Evolutionary conservation across 345 rosid species (phyloP).

Genomic region (Triadica sebifera): DNA sequence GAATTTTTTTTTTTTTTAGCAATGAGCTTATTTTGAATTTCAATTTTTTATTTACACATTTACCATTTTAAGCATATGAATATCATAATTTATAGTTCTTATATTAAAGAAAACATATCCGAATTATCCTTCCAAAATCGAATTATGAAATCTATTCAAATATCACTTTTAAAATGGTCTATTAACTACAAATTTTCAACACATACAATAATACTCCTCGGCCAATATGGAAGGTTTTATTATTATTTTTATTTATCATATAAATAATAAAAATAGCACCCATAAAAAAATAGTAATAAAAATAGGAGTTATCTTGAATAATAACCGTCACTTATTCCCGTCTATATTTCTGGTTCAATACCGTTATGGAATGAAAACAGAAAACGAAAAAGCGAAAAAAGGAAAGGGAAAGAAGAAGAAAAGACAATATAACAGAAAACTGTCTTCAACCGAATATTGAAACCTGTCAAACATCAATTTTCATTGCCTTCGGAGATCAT

Average conservation of each 20-base stretch:
- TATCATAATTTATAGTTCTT: too few species aligned
- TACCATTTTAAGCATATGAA: too few species aligned
- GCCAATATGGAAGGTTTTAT: too few species aligned
- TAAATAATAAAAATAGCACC: slow-evolving; percentile 3
- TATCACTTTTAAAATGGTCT: too few species aligned
- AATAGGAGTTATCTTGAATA: not conserved
- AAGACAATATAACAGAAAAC: not conserved
- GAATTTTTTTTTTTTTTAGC: too few species aligned
- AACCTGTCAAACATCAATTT: not conserved
- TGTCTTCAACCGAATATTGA: not conserved
- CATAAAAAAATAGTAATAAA: not conserved
- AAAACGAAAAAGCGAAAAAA: not conserved
- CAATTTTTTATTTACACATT: too few species aligned
- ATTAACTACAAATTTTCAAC: too few species aligned
- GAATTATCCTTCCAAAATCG: too few species aligned
- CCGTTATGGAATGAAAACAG: not conserved
- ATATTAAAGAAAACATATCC: too few species aligned
- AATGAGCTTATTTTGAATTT: too few species aligned
- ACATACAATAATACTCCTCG: too few species aligned
- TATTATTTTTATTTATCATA: not conserved
- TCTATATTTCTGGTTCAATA: not conserved
- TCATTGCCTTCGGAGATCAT: not conserved
- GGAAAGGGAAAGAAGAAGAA: not conserved
- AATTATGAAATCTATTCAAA: too few species aligned
- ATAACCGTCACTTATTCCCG: slow-evolving; percentile 1